These are phyloP conservation scores for Blastocladiella emersonii DNA, from an alignment of 371 early-diverging fungal species.

Conservation along the genomic window DNA sequence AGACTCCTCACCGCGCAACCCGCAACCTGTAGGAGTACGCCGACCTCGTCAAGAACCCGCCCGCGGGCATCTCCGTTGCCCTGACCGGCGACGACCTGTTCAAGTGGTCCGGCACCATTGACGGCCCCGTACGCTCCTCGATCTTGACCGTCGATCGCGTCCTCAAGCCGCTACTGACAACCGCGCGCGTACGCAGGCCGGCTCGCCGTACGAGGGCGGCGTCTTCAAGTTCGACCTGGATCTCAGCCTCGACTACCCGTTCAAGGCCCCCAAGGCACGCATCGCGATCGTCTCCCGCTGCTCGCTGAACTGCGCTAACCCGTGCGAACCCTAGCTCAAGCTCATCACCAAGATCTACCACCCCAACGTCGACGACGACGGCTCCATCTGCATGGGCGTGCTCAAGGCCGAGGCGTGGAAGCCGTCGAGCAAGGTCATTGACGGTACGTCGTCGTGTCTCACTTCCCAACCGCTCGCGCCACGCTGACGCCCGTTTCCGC, in stretches of 20 bases:
- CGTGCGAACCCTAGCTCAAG: slow-evolving; percentile 36
- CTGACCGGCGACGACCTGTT: not conserved
- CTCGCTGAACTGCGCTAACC: too few species aligned
- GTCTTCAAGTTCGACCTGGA: slow-evolving; percentile 63
- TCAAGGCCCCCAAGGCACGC: slow-evolving; percentile 73
- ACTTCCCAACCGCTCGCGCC: too few species aligned
- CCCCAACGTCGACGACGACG: slow-evolving; percentile 84
- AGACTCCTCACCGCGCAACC: too few species aligned
- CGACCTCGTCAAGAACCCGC: not conserved
- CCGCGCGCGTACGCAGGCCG: slow-evolving; percentile 7
- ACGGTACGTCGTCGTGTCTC: slow-evolving; percentile 21
- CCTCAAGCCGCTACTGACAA: not conserved
- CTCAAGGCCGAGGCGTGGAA: slow-evolving; percentile 87
- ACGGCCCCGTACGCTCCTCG: not conserved
- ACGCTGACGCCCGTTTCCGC: not conserved
- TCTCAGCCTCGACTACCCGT: slow-evolving; percentile 79
- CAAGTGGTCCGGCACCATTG: slow-evolving; percentile 1
- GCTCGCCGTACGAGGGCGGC: slow-evolving; percentile 71
- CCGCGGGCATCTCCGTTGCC: not conserved
- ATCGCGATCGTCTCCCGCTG: not conserved
- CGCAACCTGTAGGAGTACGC: not conserved
- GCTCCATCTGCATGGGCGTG: slow-evolving; percentile 59
- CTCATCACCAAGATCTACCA: slow-evolving; percentile 84
- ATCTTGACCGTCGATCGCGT: too few species aligned
- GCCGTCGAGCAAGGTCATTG: slow-evolving; percentile 68